Conservation (phyloP, 2,329 filamentous ascomycete species). For the Alternaria sp. region DNA sequence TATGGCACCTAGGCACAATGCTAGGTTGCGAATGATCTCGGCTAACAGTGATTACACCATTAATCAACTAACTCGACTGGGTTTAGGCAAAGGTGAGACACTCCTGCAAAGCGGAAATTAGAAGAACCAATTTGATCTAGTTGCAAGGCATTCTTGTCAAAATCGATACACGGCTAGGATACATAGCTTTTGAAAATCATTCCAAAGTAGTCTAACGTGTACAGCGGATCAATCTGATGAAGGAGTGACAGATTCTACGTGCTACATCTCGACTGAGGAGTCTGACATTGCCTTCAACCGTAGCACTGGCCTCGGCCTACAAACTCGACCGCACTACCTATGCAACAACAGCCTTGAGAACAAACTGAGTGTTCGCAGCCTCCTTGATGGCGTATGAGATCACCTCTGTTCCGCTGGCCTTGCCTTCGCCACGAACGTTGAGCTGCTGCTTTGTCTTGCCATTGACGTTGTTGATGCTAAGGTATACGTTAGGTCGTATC, state of each 20-base stretch:
- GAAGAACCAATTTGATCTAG: too few species aligned
- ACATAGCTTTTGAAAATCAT: background rate
- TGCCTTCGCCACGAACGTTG: background rate
- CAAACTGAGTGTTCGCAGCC: background rate
- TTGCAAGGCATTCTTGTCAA: background rate
- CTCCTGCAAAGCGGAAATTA: too few species aligned
- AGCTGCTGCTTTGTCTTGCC: constrained; percentile 1
- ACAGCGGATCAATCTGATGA: background rate
- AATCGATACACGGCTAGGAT: background rate
- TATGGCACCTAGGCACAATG: too few species aligned
- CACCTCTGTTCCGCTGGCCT: background rate
- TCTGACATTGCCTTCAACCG: background rate
- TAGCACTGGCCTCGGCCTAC: background rate
- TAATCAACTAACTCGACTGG: rapidly evolving
- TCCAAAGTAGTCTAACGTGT: background rate
- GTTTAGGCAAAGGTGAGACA: too few species aligned
- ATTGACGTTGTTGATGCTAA: constrained; percentile 11
- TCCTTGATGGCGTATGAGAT: background rate
- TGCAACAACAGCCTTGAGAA: background rate
- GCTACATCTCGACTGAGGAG: too few species aligned
- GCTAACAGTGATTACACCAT: too few species aligned
- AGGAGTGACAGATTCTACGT: background rate
- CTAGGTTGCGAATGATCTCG: too few species aligned
- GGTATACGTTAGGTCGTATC: background rate
- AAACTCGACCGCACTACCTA: background rate